Evolutionary conservation across 1,284 basidiomycete genomes (phyloP), one percentile per base, ranked within the genome.

Genomic region (Cutaneotrichosporon cavernicola): DNA sequence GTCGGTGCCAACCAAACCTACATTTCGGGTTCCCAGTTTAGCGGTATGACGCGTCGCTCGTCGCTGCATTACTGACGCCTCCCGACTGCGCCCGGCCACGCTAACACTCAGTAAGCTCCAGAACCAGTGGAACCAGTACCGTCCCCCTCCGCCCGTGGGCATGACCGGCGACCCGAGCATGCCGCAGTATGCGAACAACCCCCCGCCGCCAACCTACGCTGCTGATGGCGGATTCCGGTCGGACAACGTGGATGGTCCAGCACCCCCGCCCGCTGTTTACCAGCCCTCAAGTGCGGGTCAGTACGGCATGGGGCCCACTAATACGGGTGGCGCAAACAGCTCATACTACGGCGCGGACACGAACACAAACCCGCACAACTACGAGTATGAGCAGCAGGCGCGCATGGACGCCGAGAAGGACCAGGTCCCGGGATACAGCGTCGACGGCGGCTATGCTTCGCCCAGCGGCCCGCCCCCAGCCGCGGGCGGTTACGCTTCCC

Each of bases 301-400:
- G 38, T 79, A 79, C 60, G 49, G 49, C 61, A 34, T 40, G n/a
- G 36, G 46, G 3, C 30, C 18, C 16, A 46, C 47, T 56, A 72
- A 76, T 56, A 73, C 26, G 26, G 26, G 73, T 21, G 69, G 67
- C 46, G 71, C 70, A 66, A 73, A 77, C 0, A 66, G 69, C 10
- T 65, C 71, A n/a, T 62, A 62, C 49, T 80, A 80, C 62, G 67
- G 69, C 49, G 53, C 51, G 16, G 34, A 46, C 38, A 51, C 56
- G 22, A 63, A 62, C 21, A 57, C 36, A 7, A 50, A 57, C 58
- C 58, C 60, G 32, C 59, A 60, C 58, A 47, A 51, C 21, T 79
- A 80, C 68, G 79, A 80, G 65, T 79, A 77, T 72, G 69, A 71
- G 59, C 76, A 78, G 68, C 72, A 75, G 64, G 73, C 75, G 65